phyloP scores from a whole-genome alignment of 2,329 filamentous ascomycete species.

The Fusarium lateritium region DNA sequence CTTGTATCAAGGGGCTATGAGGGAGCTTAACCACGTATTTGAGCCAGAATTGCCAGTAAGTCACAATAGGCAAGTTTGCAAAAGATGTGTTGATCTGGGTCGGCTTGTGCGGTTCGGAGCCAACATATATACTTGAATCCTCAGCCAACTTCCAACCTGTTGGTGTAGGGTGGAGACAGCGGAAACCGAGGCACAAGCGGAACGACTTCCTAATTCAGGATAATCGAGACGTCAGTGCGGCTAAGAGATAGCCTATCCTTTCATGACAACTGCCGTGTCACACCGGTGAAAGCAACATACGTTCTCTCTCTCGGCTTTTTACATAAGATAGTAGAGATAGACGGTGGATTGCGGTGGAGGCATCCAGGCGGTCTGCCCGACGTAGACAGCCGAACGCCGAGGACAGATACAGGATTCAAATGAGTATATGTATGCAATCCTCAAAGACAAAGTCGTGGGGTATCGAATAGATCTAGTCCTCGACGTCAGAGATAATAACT shows the following conservation, averaged over 20 bases:
- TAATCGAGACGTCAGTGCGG: conserved; percentile 25
- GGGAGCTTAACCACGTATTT: background rate
- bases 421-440: background rate
- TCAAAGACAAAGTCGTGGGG: conserved; percentile 5
- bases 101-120: background rate
- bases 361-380: conserved; percentile 17
- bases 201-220: conserved; percentile 35
- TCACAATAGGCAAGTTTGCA: background rate
- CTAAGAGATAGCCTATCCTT: conserved; percentile 1
- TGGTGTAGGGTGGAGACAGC: conserved; percentile 16
- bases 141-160: conserved; percentile 2
- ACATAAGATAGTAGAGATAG: conserved; percentile 18
- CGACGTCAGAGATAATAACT: conserved; percentile 5
- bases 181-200: conserved; percentile 38
- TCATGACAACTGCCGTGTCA: conserved; percentile 17
- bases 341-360: conserved; percentile 25
- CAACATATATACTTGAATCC: conserved; percentile 4
- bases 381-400: background rate
- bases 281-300: conserved; percentile 22
- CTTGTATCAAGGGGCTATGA: background rate
- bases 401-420: background rate
- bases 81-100: background rate
- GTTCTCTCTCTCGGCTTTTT: conserved; percentile 18
- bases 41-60: background rate
- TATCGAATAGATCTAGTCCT: conserved; percentile 30